Conservation (phyloP, 2,329 filamentous ascomycete species). For the Trichophyton equinum region DNA sequence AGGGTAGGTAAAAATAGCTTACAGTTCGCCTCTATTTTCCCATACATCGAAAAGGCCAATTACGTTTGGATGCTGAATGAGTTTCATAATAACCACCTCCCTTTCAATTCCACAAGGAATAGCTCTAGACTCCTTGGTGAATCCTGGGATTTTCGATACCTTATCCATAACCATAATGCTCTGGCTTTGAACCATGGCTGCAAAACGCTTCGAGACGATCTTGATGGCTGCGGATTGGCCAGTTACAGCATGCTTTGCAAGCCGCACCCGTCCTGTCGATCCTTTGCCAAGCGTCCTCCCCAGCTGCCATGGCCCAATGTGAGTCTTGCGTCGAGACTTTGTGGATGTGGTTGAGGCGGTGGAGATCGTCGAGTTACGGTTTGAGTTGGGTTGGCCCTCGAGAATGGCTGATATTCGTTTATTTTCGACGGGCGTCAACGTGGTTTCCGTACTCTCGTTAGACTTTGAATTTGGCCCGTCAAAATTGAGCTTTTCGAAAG, state of each 20-base stretch:
- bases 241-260: slow-evolving; percentile 68
- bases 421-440: slow-evolving; percentile 20
- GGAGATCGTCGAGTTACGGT: slow-evolving; percentile 42
- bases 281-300: slow-evolving; percentile 82
- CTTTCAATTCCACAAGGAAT: slow-evolving; percentile 85
- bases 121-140: slow-evolving; percentile 49
- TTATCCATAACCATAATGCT: slow-evolving; percentile 74
- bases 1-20: slow-evolving; percentile 29
- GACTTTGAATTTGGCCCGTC: not conserved
- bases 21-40: slow-evolving; percentile 95
- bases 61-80: slow-evolving; percentile 89
- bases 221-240: slow-evolving; percentile 82
- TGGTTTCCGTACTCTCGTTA: not conserved
- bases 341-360: slow-evolving; percentile 44
- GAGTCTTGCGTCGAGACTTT: slow-evolving; percentile 49
- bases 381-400: slow-evolving; percentile 37
- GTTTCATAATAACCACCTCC: slow-evolving; percentile 92
- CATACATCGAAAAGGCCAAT: slow-evolving; percentile 92
- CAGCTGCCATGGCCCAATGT: slow-evolving; percentile 87
- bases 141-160: slow-evolving; percentile 47
- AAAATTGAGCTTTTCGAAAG: slow-evolving; percentile 4
- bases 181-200: slow-evolving; percentile 68
- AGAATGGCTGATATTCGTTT: slow-evolving; percentile 43
- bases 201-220: slow-evolving; percentile 77
- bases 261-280: slow-evolving; percentile 73